phyloP scores from a whole-genome alignment of 1,284 basidiomycete genomes.

The Heterobasidion occidentale region DNA sequence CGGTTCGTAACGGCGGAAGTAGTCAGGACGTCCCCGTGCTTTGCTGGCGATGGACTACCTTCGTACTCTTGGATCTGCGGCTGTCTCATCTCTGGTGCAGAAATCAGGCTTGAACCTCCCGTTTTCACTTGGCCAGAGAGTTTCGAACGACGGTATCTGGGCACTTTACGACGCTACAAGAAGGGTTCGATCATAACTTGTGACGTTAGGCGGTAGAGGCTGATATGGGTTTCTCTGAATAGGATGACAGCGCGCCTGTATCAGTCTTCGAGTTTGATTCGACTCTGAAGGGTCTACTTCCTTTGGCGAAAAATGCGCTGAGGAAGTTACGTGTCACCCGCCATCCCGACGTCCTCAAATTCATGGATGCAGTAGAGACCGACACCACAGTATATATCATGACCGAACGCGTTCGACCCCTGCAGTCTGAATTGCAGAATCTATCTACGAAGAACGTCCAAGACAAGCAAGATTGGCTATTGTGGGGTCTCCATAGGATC shows the following conservation, averaged over 20 bases:
- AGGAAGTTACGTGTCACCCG: slow-evolving; percentile 87
- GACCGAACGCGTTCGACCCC: slow-evolving; percentile 85
- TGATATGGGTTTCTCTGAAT: slow-evolving; percentile 2
- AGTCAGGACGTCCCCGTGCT: too few species aligned
- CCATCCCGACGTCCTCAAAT: slow-evolving; percentile 94
- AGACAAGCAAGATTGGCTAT: slow-evolving; percentile 79
- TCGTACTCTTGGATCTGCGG: slow-evolving; percentile 77
- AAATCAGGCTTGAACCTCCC: slow-evolving; percentile 88
- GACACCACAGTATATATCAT: slow-evolving; percentile 87
- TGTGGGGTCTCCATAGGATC: slow-evolving; percentile 91
- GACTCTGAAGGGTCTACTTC: slow-evolving; percentile 49
- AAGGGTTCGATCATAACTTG: slow-evolving; percentile 39
- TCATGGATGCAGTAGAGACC: slow-evolving; percentile 89
- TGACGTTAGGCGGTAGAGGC: slow-evolving; percentile 13
- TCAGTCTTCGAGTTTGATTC: slow-evolving; percentile 89
- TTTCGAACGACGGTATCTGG: slow-evolving; percentile 73
- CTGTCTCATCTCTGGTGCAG: slow-evolving; percentile 80
- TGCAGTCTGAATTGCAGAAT: slow-evolving; percentile 57
- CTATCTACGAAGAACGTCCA: slow-evolving; percentile 58
- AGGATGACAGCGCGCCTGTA: slow-evolving; percentile 84
- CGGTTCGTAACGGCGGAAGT: too few species aligned
- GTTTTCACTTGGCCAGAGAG: slow-evolving; percentile 78
- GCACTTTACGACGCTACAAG: slow-evolving; percentile 84
- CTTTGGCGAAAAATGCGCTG: slow-evolving; percentile 86
- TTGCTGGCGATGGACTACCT: slow-evolving; percentile 70